These are phyloP conservation scores for Sphaerulina populicola DNA, from an alignment of 2,329 filamentous ascomycete species.

Conservation along the genomic window DNA sequence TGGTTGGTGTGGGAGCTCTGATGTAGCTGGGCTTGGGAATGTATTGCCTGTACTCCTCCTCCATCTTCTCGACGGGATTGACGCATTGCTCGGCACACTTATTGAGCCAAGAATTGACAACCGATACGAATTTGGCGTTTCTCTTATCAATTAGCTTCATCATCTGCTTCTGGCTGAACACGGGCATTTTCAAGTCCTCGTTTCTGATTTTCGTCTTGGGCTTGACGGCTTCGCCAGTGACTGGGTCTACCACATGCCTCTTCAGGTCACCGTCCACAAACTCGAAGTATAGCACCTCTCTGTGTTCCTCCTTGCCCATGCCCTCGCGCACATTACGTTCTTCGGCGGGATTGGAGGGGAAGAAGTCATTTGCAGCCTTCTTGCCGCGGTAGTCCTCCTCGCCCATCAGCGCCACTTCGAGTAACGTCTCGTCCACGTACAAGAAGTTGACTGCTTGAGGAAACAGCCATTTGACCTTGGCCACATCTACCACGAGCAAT, in stretches of 20 bases:
- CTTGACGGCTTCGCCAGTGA: slow-evolving; percentile 64
- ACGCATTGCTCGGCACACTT: slow-evolving; percentile 55
- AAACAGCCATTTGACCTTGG: slow-evolving; percentile 67
- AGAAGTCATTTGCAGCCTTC: slow-evolving; percentile 46
- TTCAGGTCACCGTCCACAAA: slow-evolving; percentile 88
- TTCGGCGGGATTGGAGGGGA: slow-evolving; percentile 33
- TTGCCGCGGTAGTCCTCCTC: slow-evolving; percentile 58
- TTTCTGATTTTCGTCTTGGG: slow-evolving; percentile 60
- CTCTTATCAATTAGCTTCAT: slow-evolving; percentile 78
- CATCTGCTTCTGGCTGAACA: slow-evolving; percentile 90
- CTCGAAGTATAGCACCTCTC: slow-evolving; percentile 77
- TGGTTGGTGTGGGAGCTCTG: slow-evolving; percentile 35
- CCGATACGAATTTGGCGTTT: slow-evolving; percentile 71
- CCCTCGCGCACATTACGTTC: slow-evolving; percentile 32
- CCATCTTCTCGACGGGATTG: slow-evolving; percentile 61
- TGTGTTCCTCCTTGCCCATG: slow-evolving; percentile 32
- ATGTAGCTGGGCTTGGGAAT: slow-evolving; percentile 54
- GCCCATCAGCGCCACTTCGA: slow-evolving; percentile 71
- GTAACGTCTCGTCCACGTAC: slow-evolving; percentile 75
- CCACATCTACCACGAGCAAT: slow-evolving; percentile 68
- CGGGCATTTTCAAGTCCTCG: slow-evolving; percentile 81
- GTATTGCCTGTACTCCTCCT: slow-evolving; percentile 50
- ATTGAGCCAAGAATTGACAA: slow-evolving; percentile 69
- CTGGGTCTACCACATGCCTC: slow-evolving; percentile 62
- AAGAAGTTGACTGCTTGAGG: slow-evolving; percentile 72